These are phyloP conservation scores for Fusarium stilboides DNA, from an alignment of 2,329 filamentous ascomycete species.

Conservation along the genomic window DNA sequence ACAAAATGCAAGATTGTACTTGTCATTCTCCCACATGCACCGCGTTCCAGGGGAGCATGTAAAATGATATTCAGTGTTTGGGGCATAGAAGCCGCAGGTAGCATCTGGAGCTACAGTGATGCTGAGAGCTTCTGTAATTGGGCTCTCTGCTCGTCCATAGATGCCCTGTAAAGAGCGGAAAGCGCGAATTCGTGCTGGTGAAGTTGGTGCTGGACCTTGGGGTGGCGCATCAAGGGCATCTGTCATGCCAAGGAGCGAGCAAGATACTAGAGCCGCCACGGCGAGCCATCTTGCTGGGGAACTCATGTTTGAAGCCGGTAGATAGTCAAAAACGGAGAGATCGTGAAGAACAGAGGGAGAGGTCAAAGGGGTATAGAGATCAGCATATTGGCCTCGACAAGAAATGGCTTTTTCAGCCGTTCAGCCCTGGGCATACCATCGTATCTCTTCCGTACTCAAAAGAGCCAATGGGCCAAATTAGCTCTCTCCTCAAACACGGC, in stretches of 20 bases:
- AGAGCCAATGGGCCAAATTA: slow-evolving; percentile 8
- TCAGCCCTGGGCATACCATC: slow-evolving; percentile 18
- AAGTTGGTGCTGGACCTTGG: slow-evolving; percentile 32
- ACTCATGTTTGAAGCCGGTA: slow-evolving; percentile 11
- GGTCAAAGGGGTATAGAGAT: background rate
- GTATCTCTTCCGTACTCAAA: slow-evolving; percentile 6
- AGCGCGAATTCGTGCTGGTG: slow-evolving; percentile 10
- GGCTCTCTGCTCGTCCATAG: slow-evolving; percentile 15
- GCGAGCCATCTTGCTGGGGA: slow-evolving; percentile 32
- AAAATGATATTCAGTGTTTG: slow-evolving; percentile 20
- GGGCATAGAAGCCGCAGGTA: slow-evolving; percentile 24
- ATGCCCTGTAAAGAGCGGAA: slow-evolving; percentile 4
- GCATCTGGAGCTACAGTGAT: slow-evolving; percentile 24
- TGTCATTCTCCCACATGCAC: slow-evolving; percentile 36
- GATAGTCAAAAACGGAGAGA: background rate
- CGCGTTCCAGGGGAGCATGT: slow-evolving; percentile 13
- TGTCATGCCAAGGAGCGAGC: slow-evolving; percentile 16
- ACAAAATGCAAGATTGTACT: slow-evolving; percentile 39
- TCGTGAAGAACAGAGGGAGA: background rate
- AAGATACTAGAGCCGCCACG: slow-evolving; percentile 23
- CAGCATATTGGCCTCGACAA: background rate
- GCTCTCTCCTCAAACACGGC: slow-evolving; percentile 22
- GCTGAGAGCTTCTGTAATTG: slow-evolving; percentile 19
- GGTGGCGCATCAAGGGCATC: slow-evolving; percentile 24
- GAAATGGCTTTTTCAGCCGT: slow-evolving; percentile 8